Conservation (phyloP, 164 flowering plant genomes). For the Chimonanthus praecox region DNA sequence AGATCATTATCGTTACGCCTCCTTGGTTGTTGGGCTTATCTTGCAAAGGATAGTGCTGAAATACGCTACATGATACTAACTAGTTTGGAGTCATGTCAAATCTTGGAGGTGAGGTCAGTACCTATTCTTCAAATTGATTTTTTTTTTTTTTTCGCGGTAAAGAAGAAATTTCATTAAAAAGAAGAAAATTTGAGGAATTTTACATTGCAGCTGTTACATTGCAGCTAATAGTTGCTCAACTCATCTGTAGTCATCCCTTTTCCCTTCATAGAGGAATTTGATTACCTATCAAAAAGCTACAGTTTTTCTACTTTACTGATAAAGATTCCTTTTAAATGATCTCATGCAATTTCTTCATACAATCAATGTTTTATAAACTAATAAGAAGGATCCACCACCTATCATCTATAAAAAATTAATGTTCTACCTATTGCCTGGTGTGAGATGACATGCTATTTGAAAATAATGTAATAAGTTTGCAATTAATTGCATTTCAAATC, state of each 20-base stretch:
- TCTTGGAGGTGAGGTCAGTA: conserved; percentile 52
- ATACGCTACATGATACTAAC: conserved; percentile 62
- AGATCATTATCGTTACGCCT: conserved; percentile 59
- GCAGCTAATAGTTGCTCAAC: not conserved
- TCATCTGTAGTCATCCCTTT: too few species aligned
- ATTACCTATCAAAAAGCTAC: too few species aligned
- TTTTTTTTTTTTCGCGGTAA: not conserved
- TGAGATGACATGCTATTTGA: too few species aligned
- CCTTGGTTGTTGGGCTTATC: conserved; percentile 84
- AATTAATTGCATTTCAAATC: not conserved
- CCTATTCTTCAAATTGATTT: not conserved
- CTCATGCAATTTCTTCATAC: not conserved
- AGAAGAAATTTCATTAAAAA: too few species aligned
- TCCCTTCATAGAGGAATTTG: not conserved
- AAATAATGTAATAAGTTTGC: too few species aligned
- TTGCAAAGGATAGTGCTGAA: conserved; percentile 63
- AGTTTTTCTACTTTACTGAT: too few species aligned
- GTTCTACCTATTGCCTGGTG: too few species aligned
- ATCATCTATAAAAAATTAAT: not conserved
- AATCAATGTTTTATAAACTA: not conserved
- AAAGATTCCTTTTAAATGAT: not conserved
- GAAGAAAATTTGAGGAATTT: too few species aligned
- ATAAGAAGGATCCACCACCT: not conserved
- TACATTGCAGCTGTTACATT: not conserved
- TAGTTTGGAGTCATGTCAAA: conserved; percentile 50